Evolutionary conservation across 495 filamentous ascomycete species (phyloP), one percentile per base, ranked within the genome.

Genomic region (Penicillium cinerascens): DNA sequence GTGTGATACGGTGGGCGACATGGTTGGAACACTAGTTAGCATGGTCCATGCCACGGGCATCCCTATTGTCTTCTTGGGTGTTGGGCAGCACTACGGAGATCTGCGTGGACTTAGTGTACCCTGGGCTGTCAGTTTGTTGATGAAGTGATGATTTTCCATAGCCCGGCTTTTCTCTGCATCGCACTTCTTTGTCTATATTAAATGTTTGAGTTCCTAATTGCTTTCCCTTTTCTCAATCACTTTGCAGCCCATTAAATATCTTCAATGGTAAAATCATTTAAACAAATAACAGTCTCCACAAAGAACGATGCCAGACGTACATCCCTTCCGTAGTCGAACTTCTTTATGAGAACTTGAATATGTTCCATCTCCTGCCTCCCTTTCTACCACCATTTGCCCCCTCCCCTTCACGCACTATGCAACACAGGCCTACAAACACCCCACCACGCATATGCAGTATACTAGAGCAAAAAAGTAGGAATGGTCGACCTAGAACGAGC

Each of bases 1-100:
- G 66, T 98, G 93, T 68, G 93, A 98, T 72, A 98, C 93, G 1
- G 93, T 97, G 39, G 93, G 93, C 22, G 92, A 97, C 72, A 98
- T 97, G 93, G 90, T 96, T 38, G 93, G 93, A 25, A 96, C 90
- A 4, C 70, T 98, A 55, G 93, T 98, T 25, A 96, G 90, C 69
- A 95, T 98, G 78, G 95, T 97, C 38, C 92, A 96, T 76, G 92
- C 93, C 13, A 97, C 95, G 3, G 91, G 92, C 15, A 92, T 96
- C 45, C 93, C 93, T 6, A 91, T 98, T 40, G 76, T 96, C 5
- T 97, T 97, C 65, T 75, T 98, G 58, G 93, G 92, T 15, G 89
- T 95, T 52, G 93, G 93, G 3, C 93, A 98, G 71, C 92, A 97
- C 73, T 98, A 98, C 75, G 91, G 88, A 22, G 93, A 98, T 71